Evolutionary conservation across 345 rosid genomes (phyloP).

Genomic region (Rhizophora apiculata): DNA sequence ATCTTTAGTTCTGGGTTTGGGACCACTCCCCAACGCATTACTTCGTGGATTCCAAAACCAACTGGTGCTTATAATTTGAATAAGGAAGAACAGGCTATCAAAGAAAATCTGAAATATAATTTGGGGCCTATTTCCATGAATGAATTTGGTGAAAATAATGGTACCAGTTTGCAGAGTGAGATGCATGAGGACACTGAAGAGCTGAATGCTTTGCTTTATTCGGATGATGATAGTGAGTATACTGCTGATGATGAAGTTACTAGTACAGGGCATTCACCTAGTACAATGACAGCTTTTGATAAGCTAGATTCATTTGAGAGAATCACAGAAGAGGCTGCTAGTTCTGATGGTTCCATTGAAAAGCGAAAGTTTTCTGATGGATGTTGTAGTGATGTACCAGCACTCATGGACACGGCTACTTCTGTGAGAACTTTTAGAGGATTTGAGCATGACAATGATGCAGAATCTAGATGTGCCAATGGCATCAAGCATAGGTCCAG

Average conservation of each 20-base stretch:
- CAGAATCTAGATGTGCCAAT: slow-evolving; percentile 49
- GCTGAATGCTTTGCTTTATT: slow-evolving; percentile 83
- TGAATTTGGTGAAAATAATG: slow-evolving; percentile 26
- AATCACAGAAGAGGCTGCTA: slow-evolving; percentile 34
- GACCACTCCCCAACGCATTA: slow-evolving; percentile 22
- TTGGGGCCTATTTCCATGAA: slow-evolving; percentile 18
- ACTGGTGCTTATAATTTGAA: slow-evolving; percentile 22
- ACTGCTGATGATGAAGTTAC: slow-evolving; percentile 62
- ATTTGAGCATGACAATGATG: slow-evolving; percentile 41
- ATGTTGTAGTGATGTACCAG: slow-evolving; percentile 24
- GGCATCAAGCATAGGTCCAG: slow-evolving; percentile 15
- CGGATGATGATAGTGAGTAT: slow-evolving; percentile 62
- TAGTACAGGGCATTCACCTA: slow-evolving; percentile 90
- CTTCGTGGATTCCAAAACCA: slow-evolving; percentile 31
- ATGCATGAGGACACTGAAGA: slow-evolving; percentile 96
- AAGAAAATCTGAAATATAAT: slow-evolving; percentile 20
- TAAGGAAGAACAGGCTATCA: slow-evolving; percentile 14
- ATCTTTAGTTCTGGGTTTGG: slow-evolving; percentile 47
- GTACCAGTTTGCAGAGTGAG: slow-evolving; percentile 45
- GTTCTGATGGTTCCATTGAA: slow-evolving; percentile 36
- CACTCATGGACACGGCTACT: slow-evolving; percentile 37
- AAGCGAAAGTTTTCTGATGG: slow-evolving; percentile 36
- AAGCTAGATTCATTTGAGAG: slow-evolving; percentile 29
- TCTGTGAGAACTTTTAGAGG: slow-evolving; percentile 27
- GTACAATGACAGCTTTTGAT: slow-evolving; percentile 44